Evolutionary conservation across 2,329 filamentous ascomycete species (phyloP).

Genomic region (Colletotrichum sp.): DNA sequence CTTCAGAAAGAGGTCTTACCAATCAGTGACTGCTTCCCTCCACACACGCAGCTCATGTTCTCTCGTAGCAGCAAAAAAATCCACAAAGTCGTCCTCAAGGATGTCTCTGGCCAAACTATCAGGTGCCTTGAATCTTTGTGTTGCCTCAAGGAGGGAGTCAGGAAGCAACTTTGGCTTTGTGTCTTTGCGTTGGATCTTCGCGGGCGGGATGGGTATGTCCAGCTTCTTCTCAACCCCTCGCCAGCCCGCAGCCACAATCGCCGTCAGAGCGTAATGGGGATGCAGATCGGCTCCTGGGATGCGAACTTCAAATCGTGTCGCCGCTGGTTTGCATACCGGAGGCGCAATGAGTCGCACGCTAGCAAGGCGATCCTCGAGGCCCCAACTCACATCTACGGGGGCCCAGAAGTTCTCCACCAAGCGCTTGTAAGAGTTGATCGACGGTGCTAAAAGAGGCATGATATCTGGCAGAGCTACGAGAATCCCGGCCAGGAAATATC

Average conservation of each 20-base stretch:
- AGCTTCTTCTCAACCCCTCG: conserved; percentile 69
- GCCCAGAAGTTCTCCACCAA: conserved; percentile 84
- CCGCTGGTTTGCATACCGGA: neutral
- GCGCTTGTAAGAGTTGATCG: conserved; percentile 78
- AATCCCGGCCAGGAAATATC: neutral
- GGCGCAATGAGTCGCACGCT: neutral
- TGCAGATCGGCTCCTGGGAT: neutral
- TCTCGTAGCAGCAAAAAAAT: conserved; percentile 75
- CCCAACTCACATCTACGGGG: conserved; percentile 44
- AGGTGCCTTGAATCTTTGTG: conserved; percentile 24
- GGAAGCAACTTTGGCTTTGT: conserved; percentile 52
- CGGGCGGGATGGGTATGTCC: conserved; percentile 70
- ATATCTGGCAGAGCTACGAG: conserved; percentile 70
- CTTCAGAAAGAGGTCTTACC: conserved; percentile 53
- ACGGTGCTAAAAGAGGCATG: conserved; percentile 78
- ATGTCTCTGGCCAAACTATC: neutral
- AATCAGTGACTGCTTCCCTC: conserved; percentile 81
- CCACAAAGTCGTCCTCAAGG: conserved; percentile 62
- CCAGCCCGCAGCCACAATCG: neutral
- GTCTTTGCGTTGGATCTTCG: conserved; percentile 37
- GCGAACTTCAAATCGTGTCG: neutral
- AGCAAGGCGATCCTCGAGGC: neutral
- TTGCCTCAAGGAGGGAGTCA: conserved; percentile 73
- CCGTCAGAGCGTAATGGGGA: neutral
- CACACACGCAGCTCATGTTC: conserved; percentile 75